phyloP scores from a whole-genome alignment of 768 basidiomycete species.

The Hypholoma sublateritium region DNA sequence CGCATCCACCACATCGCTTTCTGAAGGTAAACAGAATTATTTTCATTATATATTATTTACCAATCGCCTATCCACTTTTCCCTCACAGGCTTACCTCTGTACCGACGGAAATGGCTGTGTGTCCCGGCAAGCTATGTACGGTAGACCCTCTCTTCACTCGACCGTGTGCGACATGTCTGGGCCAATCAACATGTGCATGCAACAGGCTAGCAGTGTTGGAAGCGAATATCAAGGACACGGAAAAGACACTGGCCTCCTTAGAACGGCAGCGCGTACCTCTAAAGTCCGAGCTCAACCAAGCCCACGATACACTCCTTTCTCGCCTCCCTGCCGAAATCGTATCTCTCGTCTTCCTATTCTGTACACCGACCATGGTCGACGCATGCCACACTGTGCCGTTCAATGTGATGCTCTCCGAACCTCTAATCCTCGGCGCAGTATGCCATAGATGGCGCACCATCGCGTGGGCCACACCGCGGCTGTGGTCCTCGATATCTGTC shows the following conservation, averaged over 20 bases:
- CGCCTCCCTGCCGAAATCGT: background rate
- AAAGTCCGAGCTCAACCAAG: background rate
- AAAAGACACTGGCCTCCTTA: background rate
- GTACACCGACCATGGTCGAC: background rate
- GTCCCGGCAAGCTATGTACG: too few species aligned
- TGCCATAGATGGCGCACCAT: background rate
- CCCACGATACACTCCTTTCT: background rate
- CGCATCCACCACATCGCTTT: too few species aligned
- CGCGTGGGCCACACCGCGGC: background rate
- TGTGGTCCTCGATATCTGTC: slow-evolving; percentile 1
- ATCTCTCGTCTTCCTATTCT: background rate
- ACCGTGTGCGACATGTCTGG: too few species aligned
- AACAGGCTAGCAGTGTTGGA: background rate
- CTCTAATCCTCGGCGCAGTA: background rate
- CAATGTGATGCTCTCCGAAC: background rate
- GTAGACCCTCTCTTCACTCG: too few species aligned
- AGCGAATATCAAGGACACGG: background rate
- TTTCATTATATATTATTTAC: too few species aligned
- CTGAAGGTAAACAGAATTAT: too few species aligned
- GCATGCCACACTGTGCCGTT: background rate
- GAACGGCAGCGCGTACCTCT: background rate
- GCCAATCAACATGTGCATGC: background rate
- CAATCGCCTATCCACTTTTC: too few species aligned
- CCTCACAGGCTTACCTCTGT: too few species aligned
- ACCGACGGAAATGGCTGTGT: too few species aligned